Percentiles rank a stretch among this genome's conserved stretches.
These are phyloP conservation scores for Hypoxylon sp. DNA, from an alignment of 2,329 filamentous ascomycete genomes.

Conservation along the genomic window DNA sequence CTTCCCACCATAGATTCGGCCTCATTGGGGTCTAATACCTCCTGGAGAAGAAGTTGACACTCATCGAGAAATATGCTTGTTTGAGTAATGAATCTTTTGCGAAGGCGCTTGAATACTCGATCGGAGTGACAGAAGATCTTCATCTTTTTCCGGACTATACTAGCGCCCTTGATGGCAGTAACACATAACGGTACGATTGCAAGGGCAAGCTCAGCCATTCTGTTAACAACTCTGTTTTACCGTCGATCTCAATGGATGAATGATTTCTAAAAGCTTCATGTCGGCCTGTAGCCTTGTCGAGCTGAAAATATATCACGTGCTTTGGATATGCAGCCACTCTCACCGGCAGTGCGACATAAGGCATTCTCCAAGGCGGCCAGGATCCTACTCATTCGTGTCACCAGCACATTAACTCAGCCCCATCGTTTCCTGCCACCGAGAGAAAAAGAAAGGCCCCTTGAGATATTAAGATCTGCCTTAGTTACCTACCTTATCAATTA, in stretches of 20 bases:
- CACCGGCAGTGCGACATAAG: background rate
- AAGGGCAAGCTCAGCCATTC: background rate
- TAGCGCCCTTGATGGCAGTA: conserved; percentile 33
- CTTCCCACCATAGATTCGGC: background rate
- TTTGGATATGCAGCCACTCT: background rate
- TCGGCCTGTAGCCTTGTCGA: background rate
- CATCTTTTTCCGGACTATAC: conserved; percentile 30
- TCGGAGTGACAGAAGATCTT: conserved; percentile 33
- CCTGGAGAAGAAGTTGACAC: background rate
- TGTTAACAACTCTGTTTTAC: background rate
- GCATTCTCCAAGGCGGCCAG: conserved; percentile 3
- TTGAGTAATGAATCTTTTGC: background rate
- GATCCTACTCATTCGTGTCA: background rate
- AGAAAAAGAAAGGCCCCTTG: background rate
- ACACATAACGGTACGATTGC: conserved; percentile 38
- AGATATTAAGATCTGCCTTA: background rate
- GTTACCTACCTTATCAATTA: background rate
- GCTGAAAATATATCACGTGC: background rate
- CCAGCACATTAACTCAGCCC: background rate
- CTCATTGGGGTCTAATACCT: background rate
- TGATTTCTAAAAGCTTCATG: background rate
- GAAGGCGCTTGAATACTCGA: background rate
- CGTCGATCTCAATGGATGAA: background rate
- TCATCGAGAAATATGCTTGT: background rate
- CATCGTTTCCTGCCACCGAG: background rate